A percentile compares a stretch with the other conserved stretches of the same genome.
Evolutionary conservation across 148 eudicot species (phyloP).

Genomic region (Camellia lanceoleosa): DNA sequence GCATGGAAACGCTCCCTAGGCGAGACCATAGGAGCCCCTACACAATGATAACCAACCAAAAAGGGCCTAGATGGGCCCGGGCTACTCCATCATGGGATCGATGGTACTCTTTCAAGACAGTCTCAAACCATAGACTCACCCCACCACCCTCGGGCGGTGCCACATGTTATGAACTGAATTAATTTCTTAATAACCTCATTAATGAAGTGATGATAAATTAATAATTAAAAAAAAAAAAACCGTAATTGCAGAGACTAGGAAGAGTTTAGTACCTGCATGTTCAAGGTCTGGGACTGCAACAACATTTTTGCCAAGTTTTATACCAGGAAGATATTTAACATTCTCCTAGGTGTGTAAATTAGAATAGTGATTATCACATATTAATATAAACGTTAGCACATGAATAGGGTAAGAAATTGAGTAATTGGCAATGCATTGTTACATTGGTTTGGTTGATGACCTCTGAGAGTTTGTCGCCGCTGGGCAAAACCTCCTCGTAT

Average conservation of each 20-base stretch:
- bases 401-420: background rate
- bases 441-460: constrained; percentile 82
- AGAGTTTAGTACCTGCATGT: constrained; percentile 50
- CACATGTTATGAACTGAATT: no score
- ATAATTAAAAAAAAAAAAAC: background rate
- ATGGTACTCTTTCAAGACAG: no score
- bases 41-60: no score
- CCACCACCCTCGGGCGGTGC: no score
- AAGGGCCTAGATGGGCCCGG: no score
- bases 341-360: constrained; percentile 46
- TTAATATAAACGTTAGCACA: background rate
- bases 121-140: no score
- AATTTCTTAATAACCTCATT: background rate
- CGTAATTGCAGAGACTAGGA: background rate
- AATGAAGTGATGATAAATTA: background rate
- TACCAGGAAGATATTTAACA: constrained; percentile 89
- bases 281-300: constrained; percentile 89
- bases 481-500: constrained; percentile 72
- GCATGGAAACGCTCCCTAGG: no score
- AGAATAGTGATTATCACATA: background rate
- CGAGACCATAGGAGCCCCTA: no score
- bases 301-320: constrained; percentile 85
- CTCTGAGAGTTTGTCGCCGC: constrained; percentile 68
- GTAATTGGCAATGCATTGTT: constrained; percentile 15
- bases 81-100: no score